These are phyloP conservation scores for Monilinia laxa DNA, from an alignment of 2,329 filamentous ascomycete genomes.

Conservation along the genomic window DNA sequence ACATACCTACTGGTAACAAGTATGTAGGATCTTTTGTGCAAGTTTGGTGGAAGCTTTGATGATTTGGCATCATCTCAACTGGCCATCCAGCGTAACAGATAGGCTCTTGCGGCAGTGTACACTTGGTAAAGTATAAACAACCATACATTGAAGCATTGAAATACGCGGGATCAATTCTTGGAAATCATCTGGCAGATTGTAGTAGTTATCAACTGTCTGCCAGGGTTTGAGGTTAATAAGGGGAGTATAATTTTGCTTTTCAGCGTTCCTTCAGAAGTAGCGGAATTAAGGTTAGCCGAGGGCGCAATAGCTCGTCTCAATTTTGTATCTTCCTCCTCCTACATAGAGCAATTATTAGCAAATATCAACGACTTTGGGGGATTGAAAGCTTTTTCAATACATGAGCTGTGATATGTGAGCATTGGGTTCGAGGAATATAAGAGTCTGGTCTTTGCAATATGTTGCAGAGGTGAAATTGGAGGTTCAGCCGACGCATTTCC, in stretches of 20 bases:
- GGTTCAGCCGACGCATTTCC: conserved; percentile 21
- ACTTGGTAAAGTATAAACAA: neutral
- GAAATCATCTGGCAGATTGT: conserved; percentile 14
- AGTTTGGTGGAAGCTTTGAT: neutral
- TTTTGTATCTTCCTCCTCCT: conserved; percentile 31
- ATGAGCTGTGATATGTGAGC: conserved; percentile 37
- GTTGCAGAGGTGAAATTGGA: conserved; percentile 32
- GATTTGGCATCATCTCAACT: conserved; percentile 6
- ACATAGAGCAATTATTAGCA: conserved; percentile 38
- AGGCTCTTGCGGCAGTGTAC: neutral
- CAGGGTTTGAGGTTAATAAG: conserved; percentile 1
- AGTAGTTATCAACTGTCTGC: conserved; percentile 22
- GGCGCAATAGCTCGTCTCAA: conserved; percentile 25
- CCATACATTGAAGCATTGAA: neutral
- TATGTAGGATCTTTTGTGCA: neutral
- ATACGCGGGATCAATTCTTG: conserved; percentile 1
- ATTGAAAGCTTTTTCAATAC: conserved; percentile 28
- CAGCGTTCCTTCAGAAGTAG: conserved; percentile 29
- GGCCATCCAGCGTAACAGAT: neutral
- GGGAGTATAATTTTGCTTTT: conserved; percentile 21
- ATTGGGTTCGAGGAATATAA: conserved; percentile 16
- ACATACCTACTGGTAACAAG: neutral
- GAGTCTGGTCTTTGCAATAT: conserved; percentile 27
- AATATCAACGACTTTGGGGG: conserved; percentile 31
- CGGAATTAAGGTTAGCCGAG: conserved; percentile 26